These are phyloP conservation scores for Ilyonectria destructans DNA, from an alignment of 2,329 filamentous ascomycete genomes.

Conservation along the genomic window DNA sequence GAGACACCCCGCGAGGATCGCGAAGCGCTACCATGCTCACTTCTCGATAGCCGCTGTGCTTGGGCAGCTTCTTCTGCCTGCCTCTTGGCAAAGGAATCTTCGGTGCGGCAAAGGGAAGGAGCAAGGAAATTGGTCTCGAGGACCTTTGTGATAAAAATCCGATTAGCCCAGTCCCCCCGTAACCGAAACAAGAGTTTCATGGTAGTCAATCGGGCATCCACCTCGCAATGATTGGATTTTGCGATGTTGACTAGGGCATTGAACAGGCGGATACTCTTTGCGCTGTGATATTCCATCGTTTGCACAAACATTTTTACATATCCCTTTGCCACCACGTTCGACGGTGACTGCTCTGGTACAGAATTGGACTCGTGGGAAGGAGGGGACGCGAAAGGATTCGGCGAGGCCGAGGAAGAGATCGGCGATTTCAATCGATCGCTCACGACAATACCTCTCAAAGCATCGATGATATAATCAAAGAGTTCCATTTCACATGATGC, in stretches of 20 bases:
- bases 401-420: conserved; percentile 50
- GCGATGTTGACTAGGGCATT: conserved; percentile 76
- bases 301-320: conserved; percentile 85
- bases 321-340: conserved; percentile 80
- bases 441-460: conserved; percentile 66
- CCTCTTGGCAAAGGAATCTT: conserved; percentile 67
- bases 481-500: conserved; percentile 71
- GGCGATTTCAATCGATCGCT: conserved; percentile 65
- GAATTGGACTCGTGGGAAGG: conserved; percentile 41
- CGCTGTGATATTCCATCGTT: conserved; percentile 76
- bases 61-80: conserved; percentile 68
- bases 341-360: conserved; percentile 66
- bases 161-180: conserved; percentile 85
- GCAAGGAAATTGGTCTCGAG: conserved; percentile 84
- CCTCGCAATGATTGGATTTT: conserved; percentile 72
- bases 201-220: conserved; percentile 80
- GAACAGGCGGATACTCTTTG: conserved; percentile 77
- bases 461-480: conserved; percentile 72
- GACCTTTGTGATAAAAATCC: conserved; percentile 79
- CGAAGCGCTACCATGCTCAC: conserved; percentile 58
- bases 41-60: conserved; percentile 60
- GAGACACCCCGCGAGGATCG: conserved; percentile 69
- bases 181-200: conserved; percentile 87
- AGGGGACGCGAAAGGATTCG: conserved; percentile 42
- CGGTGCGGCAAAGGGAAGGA: conserved; percentile 78